Evolutionary conservation across 164 flowering plant species (phyloP), one percentile per base, ranked within the genome.

Genomic region (Sedum album): DNA sequence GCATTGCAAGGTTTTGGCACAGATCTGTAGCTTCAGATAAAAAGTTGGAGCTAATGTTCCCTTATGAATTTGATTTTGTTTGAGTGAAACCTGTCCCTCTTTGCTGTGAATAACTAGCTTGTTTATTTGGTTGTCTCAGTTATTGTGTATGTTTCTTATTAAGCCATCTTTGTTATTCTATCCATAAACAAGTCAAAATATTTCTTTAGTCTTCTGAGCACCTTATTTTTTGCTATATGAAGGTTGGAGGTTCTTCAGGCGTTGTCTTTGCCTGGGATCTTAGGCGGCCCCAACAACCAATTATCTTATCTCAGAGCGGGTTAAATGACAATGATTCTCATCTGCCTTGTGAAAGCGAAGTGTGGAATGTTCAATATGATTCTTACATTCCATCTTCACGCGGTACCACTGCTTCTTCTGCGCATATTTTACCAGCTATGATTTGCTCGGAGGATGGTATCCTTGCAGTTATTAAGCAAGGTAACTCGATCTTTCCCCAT

Each of bases 161-260:
- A 21, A 21, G 28, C 15, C 17, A 55, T 55, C 60, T 60, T 31
- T 46, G n/a, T n/a, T n/a, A 46, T 5, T 51, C 4, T 51, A 9
- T 51, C 21, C 0, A 5, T 21, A 7, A 21, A 20, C 28, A 51
- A 6, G 9, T 6, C 7, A 13, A 53, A 44, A n/a, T 57, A 21
- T 36, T 49, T 30, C 1, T n/a, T 42, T 17, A 30, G 15, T 66
- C 4, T 41, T 25, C 2, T 55, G 15, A 31, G 18, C 46, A 23
- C 26, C 65, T 70, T 51, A 71, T 66, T 67, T 67, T 21, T 31
- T 38, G 23, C 28, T 66, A 46, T 73, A 55, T 76, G 66, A 76
- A 93, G 98, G 98, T 88, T 69, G 98, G 96, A 69, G 98, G 96
- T 38, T 94, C 98, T 68, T 78, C 81, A 28, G 97, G 98, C 69